Base-by-base conservation (phyloP, 2,329 filamentous ascomycete species). In the Fonsecaea pedrosoi region DNA sequence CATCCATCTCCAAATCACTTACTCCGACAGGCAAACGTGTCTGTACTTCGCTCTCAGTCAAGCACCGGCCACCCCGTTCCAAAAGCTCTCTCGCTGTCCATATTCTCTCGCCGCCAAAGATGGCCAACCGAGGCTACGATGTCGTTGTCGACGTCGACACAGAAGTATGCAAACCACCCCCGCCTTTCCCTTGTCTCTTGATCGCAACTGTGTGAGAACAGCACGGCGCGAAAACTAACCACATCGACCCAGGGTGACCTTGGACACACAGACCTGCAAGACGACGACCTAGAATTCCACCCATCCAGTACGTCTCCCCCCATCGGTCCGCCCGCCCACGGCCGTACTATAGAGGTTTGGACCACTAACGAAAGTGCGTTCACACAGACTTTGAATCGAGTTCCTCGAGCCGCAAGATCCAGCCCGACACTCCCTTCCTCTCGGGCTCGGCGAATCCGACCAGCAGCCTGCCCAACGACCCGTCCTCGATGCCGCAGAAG, bases 71-170 rank as follows among this genome's bases (percentile, higher is more conserved):
- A 40, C 54, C 15, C 30, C 6, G 30, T 4, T 53, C 30, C 45
- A 25, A 45, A 54, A 42, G 30, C 38, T 1, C 34, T 18, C 13
- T 38, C 30, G 13, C 32, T 9, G 18, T 18, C 37, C 10, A 25
- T 15, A 21, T 12, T 5, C 56, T 48, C 12, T 18, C 12, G 34
- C 30, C 40, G 12, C 40, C 69, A 75, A 83, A 74, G 64, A 94
- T 94, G 91, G 87, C 91, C 65, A 91, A 91, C 79, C 86, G 92
- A 77, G 94, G 94, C 74, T 99, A 99, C 80, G 95, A 99, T 83
- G 95, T 96, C 69, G 94, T 99, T 72, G 95, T 99, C 67, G 95
- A 99, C 75, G 90, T 98, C 64, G 95, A 99, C 78, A 92, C 95
- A 76, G 95, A 98, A 87, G 93, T 96, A 82, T 71, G 80, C 37